Percentiles rank a stretch among this genome's conserved stretches.
These are phyloP conservation scores for Ceratocystis ficicola DNA, from an alignment of 2,329 filamentous ascomycete genomes.

Conservation along the genomic window DNA sequence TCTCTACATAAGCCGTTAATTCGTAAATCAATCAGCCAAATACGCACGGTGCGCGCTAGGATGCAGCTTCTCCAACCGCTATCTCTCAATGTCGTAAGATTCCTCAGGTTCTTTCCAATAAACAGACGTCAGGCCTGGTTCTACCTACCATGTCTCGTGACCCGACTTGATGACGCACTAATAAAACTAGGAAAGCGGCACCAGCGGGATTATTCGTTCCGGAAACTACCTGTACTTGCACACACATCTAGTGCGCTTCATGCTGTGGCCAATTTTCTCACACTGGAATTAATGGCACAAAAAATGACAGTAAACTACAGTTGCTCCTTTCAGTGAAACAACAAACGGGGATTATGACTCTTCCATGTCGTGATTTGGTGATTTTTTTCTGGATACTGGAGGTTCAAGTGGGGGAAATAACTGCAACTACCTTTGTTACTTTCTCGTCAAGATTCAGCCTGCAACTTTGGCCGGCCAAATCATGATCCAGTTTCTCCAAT, in stretches of 20 bases:
- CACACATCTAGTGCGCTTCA: background rate
- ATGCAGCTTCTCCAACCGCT: conserved; percentile 6
- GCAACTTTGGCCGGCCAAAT: background rate
- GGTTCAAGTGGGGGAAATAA: background rate
- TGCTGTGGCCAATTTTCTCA: background rate
- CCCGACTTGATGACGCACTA: background rate
- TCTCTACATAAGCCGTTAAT: background rate
- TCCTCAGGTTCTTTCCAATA: conserved; percentile 1
- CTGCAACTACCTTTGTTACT: background rate
- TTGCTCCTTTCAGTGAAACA: background rate
- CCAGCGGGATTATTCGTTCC: conserved; percentile 3
- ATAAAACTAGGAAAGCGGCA: background rate
- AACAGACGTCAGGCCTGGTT: conserved; percentile 4
- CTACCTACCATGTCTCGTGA: background rate
- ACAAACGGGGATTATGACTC: background rate
- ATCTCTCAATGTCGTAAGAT: conserved; percentile 8
- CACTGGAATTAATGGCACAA: background rate
- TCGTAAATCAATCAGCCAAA: background rate
- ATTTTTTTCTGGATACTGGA: background rate
- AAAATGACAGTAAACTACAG: background rate
- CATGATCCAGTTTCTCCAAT: background rate
- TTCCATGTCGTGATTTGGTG: background rate
- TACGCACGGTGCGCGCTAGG: background rate
- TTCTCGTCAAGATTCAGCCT: no score
- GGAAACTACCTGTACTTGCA: background rate